A percentile compares a stretch with the other conserved stretches of the same genome.
phyloP scores from a whole-genome alignment of 768 basidiomycete species.

The Suillus variegatus region DNA sequence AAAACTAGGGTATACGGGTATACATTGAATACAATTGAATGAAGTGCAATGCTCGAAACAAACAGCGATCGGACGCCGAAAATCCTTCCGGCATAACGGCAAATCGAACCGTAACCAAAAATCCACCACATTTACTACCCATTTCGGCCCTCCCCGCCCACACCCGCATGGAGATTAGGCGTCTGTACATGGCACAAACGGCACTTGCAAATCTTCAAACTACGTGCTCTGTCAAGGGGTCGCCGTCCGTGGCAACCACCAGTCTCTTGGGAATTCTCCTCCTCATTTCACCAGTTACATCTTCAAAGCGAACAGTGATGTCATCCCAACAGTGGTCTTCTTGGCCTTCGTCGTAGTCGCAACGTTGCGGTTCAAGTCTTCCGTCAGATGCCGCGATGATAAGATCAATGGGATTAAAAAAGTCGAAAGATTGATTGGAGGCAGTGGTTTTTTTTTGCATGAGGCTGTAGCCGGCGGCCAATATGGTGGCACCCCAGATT shows the following conservation, averaged over 20 bases:
- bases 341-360: not conserved
- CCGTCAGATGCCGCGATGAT: conserved; percentile 3
- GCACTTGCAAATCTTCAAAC: no score
- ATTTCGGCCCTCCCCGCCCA: conserved; percentile 73
- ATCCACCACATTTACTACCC: conserved; percentile 55
- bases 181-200: no score
- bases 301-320: not conserved
- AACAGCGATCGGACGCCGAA: no score
- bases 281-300: not conserved
- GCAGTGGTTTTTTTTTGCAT: not conserved
- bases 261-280: not conserved
- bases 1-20: no score
- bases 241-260: no score
- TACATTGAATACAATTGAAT: no score
- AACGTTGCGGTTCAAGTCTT: not conserved
- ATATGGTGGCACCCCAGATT: not conserved
- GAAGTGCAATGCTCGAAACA: no score
- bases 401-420: conserved; percentile 6
- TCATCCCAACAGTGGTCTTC: not conserved
- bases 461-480: conserved; percentile 8
- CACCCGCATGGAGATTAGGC: conserved; percentile 51
- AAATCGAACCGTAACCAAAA: no score
- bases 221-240: no score
- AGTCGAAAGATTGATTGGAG: conserved; percentile 7
- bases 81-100: no score